A percentile compares a stretch with the other conserved stretches of the same genome.
Evolutionary conservation across 1,284 basidiomycete genomes (phyloP).

Genomic region (Trichosporon sp.): DNA sequence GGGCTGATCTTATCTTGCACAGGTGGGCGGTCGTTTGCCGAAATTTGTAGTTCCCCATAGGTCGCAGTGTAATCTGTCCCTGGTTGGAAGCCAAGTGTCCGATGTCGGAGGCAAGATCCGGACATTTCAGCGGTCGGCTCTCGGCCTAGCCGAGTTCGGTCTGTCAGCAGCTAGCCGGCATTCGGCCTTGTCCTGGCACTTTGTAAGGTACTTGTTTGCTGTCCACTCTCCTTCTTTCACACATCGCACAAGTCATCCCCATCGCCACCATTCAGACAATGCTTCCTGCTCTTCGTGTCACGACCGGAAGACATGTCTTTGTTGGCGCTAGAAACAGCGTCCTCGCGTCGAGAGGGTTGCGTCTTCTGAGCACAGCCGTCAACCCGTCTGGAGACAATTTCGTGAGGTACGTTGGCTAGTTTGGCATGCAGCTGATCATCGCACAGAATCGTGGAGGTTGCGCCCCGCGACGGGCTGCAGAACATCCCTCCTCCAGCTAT

Average conservation of each 20-base stretch:
- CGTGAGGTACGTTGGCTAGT: conserved; percentile 20
- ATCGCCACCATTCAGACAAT: neutral
- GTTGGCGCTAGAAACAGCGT: neutral
- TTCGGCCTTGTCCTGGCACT: neutral
- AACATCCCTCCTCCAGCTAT: conserved; percentile 76
- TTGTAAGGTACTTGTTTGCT: neutral
- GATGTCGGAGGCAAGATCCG: conserved; percentile 7
- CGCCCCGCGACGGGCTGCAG: conserved; percentile 89
- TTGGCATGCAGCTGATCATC: neutral
- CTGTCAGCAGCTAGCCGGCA: neutral
- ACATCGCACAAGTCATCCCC: too few species aligned
- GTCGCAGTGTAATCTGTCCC: neutral
- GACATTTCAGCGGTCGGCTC: neutral
- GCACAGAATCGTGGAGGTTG: conserved; percentile 79
- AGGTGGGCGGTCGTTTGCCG: conserved; percentile 35
- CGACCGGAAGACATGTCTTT: neutral
- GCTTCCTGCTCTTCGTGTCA: neutral
- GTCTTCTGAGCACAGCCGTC: neutral
- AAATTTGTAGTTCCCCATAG: conserved; percentile 24
- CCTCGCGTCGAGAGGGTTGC: neutral
- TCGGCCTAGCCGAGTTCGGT: conserved; percentile 8
- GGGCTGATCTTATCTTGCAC: conserved; percentile 16
- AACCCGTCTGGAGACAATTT: conserved; percentile 18
- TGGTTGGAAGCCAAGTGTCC: neutral
- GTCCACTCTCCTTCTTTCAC: too few species aligned